Conservation (phyloP, 805 yeast species). For the Torulaspora maleeae region DNA sequence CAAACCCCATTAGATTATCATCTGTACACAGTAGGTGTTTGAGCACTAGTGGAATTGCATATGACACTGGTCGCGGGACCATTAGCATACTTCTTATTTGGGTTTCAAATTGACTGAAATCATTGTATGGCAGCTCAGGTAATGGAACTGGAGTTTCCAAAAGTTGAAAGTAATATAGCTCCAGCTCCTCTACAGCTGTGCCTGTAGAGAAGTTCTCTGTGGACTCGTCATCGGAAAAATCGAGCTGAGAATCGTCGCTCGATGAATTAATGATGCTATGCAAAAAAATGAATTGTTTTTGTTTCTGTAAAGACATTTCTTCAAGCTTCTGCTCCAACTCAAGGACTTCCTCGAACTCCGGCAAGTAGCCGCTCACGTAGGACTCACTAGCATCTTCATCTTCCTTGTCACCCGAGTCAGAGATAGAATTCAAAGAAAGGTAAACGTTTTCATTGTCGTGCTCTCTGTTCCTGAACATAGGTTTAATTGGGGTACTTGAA, state of each 20-base stretch:
- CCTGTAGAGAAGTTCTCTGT: not conserved
- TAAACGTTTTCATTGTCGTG: not conserved
- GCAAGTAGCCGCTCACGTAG: not conserved
- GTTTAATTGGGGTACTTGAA: not conserved
- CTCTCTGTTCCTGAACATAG: not conserved
- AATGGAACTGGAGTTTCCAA: constrained; percentile 10
- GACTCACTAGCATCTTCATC: not conserved
- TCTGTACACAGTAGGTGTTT: constrained; percentile 10
- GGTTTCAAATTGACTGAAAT: not conserved
- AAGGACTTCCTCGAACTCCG: constrained; percentile 9
- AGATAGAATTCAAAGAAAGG: not conserved
- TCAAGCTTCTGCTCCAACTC: constrained; percentile 4
- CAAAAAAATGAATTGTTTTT: constrained; percentile 12
- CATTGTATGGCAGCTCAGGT: not conserved
- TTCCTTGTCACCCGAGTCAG: not conserved
- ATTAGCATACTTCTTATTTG: constrained; percentile 1
- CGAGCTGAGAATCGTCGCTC: constrained; percentile 13
- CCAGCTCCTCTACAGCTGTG: constrained; percentile 1
- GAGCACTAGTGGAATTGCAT: constrained; percentile 9
- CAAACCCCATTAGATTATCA: constrained; percentile 9
- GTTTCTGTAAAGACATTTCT: constrained; percentile 8
- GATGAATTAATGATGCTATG: constrained; percentile 12
- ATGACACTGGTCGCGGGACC: constrained; percentile 5
- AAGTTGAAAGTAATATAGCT: constrained; percentile 7
- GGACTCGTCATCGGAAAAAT: constrained; percentile 4